Evolutionary conservation across 306 rosid species (phyloP).

Genomic region (Chamaecrista fasciculata): DNA sequence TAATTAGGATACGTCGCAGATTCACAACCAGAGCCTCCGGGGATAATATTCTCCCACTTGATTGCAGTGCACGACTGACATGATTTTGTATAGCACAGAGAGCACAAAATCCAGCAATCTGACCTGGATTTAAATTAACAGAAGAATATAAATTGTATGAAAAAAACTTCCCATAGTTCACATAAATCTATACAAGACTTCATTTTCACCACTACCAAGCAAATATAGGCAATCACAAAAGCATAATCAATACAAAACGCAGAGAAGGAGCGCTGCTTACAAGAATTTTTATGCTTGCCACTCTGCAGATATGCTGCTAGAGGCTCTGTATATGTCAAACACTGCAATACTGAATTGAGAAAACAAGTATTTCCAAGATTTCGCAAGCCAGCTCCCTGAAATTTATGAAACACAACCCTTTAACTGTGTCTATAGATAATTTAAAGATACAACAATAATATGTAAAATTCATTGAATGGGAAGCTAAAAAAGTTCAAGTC

Average conservation of each 20-base stretch:
- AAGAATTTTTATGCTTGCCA: slow-evolving; percentile 88
- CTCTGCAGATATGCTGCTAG: slow-evolving; percentile 94
- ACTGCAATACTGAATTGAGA: slow-evolving; percentile 92
- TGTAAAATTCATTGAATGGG: neutral
- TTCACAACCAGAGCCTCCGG: slow-evolving; percentile 77
- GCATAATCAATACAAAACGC: neutral
- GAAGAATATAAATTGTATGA: slow-evolving; percentile 26
- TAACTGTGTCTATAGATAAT: neutral
- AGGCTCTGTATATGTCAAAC: slow-evolving; percentile 94
- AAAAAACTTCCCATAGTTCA: neutral
- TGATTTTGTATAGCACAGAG: slow-evolving; percentile 95
- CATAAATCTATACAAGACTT: neutral
- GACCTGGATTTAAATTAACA: slow-evolving; percentile 54
- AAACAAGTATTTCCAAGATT: slow-evolving; percentile 95
- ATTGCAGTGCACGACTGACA: slow-evolving; percentile 84
- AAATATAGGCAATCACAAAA: neutral
- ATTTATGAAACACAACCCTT: slow-evolving; percentile 14
- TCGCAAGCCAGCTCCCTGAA: slow-evolving; percentile 93
- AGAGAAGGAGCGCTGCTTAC: slow-evolving; percentile 42
- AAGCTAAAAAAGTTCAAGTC: neutral
- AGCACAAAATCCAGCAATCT: slow-evolving; percentile 90
- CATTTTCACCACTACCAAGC: neutral
- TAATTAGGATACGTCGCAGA: slow-evolving; percentile 77
- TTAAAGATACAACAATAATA: neutral
- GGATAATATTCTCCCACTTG: slow-evolving; percentile 75